Base-by-base conservation (phyloP, 345 rosid genomes). In the Hibiscus syriacus region DNA sequence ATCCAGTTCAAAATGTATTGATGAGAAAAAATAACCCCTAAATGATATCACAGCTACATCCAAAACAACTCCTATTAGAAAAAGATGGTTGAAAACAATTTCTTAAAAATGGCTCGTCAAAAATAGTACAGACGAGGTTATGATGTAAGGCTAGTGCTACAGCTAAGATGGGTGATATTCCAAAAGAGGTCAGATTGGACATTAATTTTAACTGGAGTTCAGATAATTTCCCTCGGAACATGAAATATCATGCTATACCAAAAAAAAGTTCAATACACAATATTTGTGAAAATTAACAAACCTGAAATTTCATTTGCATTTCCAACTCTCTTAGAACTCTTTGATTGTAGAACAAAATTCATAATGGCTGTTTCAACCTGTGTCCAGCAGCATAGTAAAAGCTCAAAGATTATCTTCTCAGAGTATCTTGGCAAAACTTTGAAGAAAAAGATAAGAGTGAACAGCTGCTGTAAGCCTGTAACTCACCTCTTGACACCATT, bases 291-390 rank as follows among this genome's bases (percentile, higher is more conserved):
- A 76, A 61, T 58, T 55, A 27, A 50, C 79, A 72, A 69, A 88
- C 95, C 95, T 83, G 84, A 70, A 72, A 57, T 55, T 69, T 74
- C 80, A 39, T 83, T 59, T 68, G 48, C 79, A 79, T 20, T 52
- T 55, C 60, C 68, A 70, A 39, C 72, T 73, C 68, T 77, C 48
- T 63, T 29, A 69, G 82, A 81, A 72, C 66, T 75, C 79, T 74
- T 80, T 74, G 92, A 76, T 74, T 75, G 83, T 63, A 83, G 70
- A 36, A 39, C 55, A 67, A 86, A 74, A 64, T 67, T 74, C 53
- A 85, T 55, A 14, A 72, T n/a, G 55, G 92, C 95, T 70, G 91
- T 80, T 73, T 80, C 84, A 78, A 88, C 82, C 96, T 86, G 70
- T 65, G 74, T 64, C 59, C 39, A 73, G 64, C 8, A 6, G 34